These are phyloP conservation scores for Peronospora belbahrii DNA, from an alignment of 352 stramenopile genomes.

Conservation along the genomic window DNA sequence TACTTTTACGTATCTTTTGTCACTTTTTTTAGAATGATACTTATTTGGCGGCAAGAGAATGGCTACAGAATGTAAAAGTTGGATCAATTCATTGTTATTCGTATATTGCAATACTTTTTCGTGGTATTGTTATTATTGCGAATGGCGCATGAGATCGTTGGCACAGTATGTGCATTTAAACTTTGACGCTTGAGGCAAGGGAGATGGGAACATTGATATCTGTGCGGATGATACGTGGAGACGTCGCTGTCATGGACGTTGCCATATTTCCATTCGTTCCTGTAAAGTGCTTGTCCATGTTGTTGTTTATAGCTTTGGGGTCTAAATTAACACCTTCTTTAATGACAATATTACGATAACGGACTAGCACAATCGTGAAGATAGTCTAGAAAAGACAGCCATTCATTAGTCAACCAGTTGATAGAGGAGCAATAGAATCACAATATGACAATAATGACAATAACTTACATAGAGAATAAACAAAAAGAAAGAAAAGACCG, in stretches of 20 bases:
- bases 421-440: not conserved
- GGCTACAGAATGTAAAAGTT: no score
- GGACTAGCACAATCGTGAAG: conserved; percentile 62
- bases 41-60: no score
- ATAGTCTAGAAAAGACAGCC: conserved; percentile 24
- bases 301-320: conserved; percentile 23
- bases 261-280: conserved; percentile 17
- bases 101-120: no score
- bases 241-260: conserved; percentile 28
- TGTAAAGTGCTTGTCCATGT: conserved; percentile 46
- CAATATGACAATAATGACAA: not conserved
- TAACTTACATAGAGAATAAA: conserved; percentile 76
- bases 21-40: no score
- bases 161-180: conserved; percentile 28
- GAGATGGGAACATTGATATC: conserved; percentile 54
- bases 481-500: conserved; percentile 85
- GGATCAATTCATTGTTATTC: no score
- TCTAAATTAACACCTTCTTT: conserved; percentile 54
- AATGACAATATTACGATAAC: conserved; percentile 77
- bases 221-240: conserved; percentile 54
- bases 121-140: not conserved
- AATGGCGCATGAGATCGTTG: not conserved
- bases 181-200: conserved; percentile 57
- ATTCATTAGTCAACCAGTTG: no score
- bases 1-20: no score